These are phyloP conservation scores for Earliella scabrosa DNA, from an alignment of 1,284 basidiomycete genomes.

Conservation along the genomic window DNA sequence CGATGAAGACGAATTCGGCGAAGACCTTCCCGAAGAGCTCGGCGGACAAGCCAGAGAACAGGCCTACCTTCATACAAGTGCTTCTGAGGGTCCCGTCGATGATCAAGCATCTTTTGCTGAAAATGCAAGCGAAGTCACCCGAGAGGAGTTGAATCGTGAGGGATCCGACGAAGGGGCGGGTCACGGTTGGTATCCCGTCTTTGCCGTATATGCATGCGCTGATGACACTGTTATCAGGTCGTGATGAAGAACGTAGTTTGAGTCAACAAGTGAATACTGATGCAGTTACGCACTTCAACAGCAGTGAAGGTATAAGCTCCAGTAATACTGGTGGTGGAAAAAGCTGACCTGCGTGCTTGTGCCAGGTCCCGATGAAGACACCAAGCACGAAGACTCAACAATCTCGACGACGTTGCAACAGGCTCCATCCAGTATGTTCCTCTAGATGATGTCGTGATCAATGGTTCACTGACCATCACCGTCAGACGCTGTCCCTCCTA, in stretches of 20 bases:
- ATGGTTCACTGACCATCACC: not conserved
- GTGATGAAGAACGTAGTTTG: conserved; percentile 12
- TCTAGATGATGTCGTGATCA: not conserved
- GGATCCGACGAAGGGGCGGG: not conserved
- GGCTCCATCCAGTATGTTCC: not conserved
- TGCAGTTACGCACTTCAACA: conserved; percentile 1
- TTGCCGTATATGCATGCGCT: too few species aligned
- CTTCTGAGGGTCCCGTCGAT: not conserved
- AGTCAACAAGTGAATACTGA: conserved; percentile 5
- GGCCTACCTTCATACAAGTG: conserved; percentile 1
- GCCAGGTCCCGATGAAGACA: not conserved
- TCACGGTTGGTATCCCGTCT: too few species aligned
- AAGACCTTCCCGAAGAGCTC: conserved; percentile 30
- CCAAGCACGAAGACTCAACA: not conserved
- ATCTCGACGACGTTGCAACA: not conserved
- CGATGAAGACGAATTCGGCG: conserved; percentile 37
- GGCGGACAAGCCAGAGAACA: conserved; percentile 11
- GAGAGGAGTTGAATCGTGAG: not conserved
- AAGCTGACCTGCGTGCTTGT: not conserved
- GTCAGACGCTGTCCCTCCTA: not conserved
- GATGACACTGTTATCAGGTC: too few species aligned
- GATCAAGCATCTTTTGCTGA: conserved; percentile 8
- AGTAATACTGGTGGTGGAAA: not conserved
- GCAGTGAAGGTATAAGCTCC: conserved; percentile 1
- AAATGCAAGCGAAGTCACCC: not conserved